Conservation (phyloP, 225 moss, liverwort and hornwort genomes). For the Pseudisothecium myosuroides region DNA sequence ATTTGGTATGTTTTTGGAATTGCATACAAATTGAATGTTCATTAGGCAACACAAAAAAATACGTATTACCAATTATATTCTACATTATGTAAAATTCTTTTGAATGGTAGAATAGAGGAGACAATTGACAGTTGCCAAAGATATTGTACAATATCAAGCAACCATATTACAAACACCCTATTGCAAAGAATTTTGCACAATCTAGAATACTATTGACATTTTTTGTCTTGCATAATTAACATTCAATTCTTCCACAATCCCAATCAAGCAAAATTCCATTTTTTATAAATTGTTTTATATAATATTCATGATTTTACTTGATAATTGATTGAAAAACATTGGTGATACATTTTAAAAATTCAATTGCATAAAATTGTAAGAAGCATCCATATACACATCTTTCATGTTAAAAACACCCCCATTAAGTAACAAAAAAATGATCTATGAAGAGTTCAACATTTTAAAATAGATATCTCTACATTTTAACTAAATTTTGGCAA, state of each 20-base stretch:
- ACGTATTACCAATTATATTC: too few relatives aligned
- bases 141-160: neutral
- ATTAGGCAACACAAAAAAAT: too few relatives aligned
- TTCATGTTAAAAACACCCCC: neutral
- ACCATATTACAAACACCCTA: fast-evolving
- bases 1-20: too few relatives aligned
- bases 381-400: neutral
- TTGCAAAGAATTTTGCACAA: neutral
- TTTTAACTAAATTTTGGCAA: neutral
- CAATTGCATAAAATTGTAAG: neutral
- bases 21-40: too few relatives aligned
- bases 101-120: too few relatives aligned
- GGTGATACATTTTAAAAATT: neutral
- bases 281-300: neutral
- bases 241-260: neutral
- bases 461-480: neutral
- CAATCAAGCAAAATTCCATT: neutral
- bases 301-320: too few relatives aligned
- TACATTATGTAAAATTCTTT: too few relatives aligned
- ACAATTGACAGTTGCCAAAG: too few relatives aligned
- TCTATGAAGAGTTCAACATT: neutral
- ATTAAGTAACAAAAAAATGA: neutral
- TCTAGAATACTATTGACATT: too few relatives aligned
- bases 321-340: too few relatives aligned
- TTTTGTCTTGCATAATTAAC: neutral